A percentile compares a stretch with the other conserved stretches of the same genome.
Conservation (phyloP, 257 asterid genomes). For the Nicotiana undulata region DNA sequence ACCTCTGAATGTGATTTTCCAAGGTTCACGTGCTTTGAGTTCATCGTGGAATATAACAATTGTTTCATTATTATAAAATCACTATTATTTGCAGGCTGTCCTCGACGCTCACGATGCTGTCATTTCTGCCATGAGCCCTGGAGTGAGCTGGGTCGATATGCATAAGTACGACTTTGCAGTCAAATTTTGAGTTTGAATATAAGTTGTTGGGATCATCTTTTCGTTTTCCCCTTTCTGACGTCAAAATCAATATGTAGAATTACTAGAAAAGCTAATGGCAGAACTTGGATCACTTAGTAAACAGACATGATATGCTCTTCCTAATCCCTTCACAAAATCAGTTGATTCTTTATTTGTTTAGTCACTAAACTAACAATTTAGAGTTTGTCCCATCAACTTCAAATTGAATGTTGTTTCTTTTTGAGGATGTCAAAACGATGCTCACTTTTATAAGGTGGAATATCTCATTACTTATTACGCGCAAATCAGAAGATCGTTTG, state of each 20-base stretch:
- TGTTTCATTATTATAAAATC: background rate
- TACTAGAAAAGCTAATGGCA: background rate
- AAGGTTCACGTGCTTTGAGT: background rate
- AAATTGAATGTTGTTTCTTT: background rate
- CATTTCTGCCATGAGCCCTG: constrained; percentile 80
- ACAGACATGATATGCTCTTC: background rate
- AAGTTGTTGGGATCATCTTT: background rate
- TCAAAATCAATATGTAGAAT: background rate
- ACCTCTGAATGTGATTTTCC: background rate
- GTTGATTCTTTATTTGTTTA: background rate
- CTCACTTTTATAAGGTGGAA: background rate
- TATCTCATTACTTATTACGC: background rate
- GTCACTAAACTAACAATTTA: background rate
- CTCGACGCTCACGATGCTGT: constrained; percentile 95
- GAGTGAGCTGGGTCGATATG: constrained; percentile 93
- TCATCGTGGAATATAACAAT: background rate
- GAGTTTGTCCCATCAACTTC: background rate
- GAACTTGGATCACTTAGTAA: background rate
- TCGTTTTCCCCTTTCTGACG: background rate
- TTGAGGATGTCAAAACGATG: background rate
- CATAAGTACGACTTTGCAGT: constrained; percentile 57
- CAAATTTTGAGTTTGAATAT: constrained; percentile 4
- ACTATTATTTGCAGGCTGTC: constrained; percentile 66
- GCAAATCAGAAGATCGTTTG: background rate
- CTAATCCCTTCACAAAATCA: background rate